Conservation (phyloP, 805 yeast species). For the Cyberlindnera sargentensis region DNA sequence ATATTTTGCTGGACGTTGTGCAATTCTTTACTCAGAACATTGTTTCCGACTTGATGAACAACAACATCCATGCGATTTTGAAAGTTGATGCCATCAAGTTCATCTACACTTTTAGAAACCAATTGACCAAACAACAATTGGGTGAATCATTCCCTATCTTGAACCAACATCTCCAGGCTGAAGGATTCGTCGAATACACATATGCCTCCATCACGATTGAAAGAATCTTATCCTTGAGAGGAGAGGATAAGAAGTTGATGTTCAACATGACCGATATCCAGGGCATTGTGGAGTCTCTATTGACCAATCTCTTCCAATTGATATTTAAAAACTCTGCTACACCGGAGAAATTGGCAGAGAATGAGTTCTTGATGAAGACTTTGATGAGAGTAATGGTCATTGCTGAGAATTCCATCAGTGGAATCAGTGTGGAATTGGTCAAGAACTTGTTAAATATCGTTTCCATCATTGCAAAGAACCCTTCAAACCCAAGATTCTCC, state of each 20-base stretch:
- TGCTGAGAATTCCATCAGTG: slow-evolving; percentile 55
- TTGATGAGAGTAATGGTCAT: slow-evolving; percentile 75
- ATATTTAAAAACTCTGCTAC: slow-evolving; percentile 51
- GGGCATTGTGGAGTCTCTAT: slow-evolving; percentile 51
- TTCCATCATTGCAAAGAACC: slow-evolving; percentile 70
- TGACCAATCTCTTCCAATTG: slow-evolving; percentile 59
- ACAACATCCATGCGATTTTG: slow-evolving; percentile 62
- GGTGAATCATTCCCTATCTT: slow-evolving; percentile 73
- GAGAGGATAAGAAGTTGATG: slow-evolving; percentile 44
- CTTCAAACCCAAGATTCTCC: slow-evolving; percentile 90
- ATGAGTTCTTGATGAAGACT: slow-evolving; percentile 87
- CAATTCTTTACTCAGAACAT: slow-evolving; percentile 75
- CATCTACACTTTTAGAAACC: slow-evolving; percentile 85
- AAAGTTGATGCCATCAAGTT: slow-evolving; percentile 91
- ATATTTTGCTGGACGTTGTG: slow-evolving; percentile 77
- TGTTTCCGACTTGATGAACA: slow-evolving; percentile 69
- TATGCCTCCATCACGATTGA: slow-evolving; percentile 93
- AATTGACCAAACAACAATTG: slow-evolving; percentile 79
- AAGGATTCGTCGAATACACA: slow-evolving; percentile 79
- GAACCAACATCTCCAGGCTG: slow-evolving; percentile 57
- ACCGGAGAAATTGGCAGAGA: slow-evolving; percentile 92
- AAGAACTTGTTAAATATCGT: slow-evolving; percentile 66
- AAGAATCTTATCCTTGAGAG: slow-evolving; percentile 73
- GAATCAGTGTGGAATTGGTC: slow-evolving; percentile 40
- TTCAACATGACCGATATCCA: slow-evolving; percentile 71